Evolutionary conservation across 805 yeast species (phyloP).

Genomic region (Saturnispora sanitii): DNA sequence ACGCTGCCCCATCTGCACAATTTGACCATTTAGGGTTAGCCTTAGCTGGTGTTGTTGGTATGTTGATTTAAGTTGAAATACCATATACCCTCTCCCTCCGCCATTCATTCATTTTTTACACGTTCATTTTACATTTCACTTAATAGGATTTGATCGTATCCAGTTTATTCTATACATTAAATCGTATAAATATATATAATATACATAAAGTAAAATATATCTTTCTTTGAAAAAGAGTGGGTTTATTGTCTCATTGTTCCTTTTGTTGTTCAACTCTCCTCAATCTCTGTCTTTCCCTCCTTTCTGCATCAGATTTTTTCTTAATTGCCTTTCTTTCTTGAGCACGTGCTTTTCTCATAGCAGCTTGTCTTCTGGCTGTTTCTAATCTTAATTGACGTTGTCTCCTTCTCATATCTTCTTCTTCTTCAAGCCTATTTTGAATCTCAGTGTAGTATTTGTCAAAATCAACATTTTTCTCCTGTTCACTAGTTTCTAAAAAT

Average conservation of each 20-base stretch:
- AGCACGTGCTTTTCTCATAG: conserved; percentile 4
- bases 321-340: conserved; percentile 3
- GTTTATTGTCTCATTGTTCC: too few species aligned
- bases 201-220: too few species aligned
- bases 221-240: too few species aligned
- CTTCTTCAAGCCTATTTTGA: conserved; percentile 8
- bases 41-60: conserved; percentile 15
- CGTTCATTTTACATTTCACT: not conserved
- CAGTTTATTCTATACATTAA: too few species aligned
- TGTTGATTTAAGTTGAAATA: conserved; percentile 15
- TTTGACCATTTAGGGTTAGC: conserved; percentile 23
- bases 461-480: conserved; percentile 18
- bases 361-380: conserved; percentile 8
- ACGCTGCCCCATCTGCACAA: conserved; percentile 21
- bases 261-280: not conserved
- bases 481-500: conserved; percentile 18
- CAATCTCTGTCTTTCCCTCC: conserved; percentile 3
- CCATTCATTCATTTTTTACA: not conserved
- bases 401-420: conserved; percentile 9
- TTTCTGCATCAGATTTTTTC: conserved; percentile 1
- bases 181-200: too few species aligned
- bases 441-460: conserved; percentile 16
- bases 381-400: conserved; percentile 10
- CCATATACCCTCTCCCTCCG: not conserved
- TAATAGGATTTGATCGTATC: too few species aligned